Percentiles rank a stretch among this genome's conserved stretches.
Conservation (phyloP, 495 filamentous ascomycete genomes). For the Talaromyces nanjingensis region DNA sequence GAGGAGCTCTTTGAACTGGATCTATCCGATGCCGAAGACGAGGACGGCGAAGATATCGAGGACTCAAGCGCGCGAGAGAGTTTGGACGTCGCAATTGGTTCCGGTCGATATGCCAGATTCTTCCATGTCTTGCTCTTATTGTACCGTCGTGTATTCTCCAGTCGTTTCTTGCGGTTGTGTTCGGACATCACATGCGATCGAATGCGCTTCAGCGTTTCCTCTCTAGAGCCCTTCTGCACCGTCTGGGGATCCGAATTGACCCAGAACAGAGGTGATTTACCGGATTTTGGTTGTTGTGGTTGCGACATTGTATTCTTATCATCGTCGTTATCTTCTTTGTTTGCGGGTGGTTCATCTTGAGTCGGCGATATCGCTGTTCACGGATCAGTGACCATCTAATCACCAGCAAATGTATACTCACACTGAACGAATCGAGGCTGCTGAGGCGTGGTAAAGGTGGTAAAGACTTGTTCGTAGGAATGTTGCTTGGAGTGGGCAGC, state of each 20-base stretch:
- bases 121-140: slow-evolving; percentile 37
- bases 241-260: slow-evolving; percentile 38
- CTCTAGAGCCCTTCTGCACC: slow-evolving; percentile 31
- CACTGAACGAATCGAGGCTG: background rate
- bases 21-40: background rate
- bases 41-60: slow-evolving; percentile 2
- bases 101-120: slow-evolving; percentile 33
- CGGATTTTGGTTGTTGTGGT: background rate
- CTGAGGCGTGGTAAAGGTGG: background rate
- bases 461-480: slow-evolving; percentile 3
- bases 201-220: slow-evolving; percentile 42
- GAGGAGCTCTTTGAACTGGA: slow-evolving; percentile 4
- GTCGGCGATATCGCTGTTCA: background rate
- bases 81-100: background rate
- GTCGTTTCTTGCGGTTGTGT: slow-evolving; percentile 42
- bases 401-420: background rate
- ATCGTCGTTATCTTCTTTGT: background rate
- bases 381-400: background rate
- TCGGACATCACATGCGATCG: slow-evolving; percentile 47
- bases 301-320: background rate
- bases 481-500: background rate
- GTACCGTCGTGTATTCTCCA: slow-evolving; percentile 37
- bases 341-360: background rate
- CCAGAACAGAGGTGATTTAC: slow-evolving; percentile 37
- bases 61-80: background rate